These are phyloP conservation scores for Malus orientalis DNA, from an alignment of 306 rosid species.

Conservation along the genomic window DNA sequence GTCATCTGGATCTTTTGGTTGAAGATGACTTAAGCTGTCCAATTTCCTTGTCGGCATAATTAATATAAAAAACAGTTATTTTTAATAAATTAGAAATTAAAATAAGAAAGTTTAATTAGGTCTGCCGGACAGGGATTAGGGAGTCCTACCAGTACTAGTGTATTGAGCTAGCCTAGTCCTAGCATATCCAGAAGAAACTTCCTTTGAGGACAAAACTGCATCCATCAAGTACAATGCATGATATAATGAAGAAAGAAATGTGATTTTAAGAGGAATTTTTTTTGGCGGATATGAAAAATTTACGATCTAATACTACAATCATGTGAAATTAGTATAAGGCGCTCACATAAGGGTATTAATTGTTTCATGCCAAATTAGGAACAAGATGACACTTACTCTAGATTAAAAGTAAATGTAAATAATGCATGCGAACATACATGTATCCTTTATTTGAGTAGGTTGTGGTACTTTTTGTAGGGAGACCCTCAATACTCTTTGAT, in stretches of 20 bases:
- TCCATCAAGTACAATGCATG: background rate
- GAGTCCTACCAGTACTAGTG: background rate
- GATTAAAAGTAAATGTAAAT: too few species aligned
- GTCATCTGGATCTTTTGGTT: accelerated
- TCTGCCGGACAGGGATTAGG: background rate
- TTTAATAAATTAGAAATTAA: background rate
- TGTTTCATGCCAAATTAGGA: too few species aligned
- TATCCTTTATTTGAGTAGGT: background rate
- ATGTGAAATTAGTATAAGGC: accelerated
- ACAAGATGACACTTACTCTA: too few species aligned
- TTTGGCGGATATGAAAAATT: too few species aligned
- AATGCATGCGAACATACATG: too few species aligned
- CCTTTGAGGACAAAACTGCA: background rate
- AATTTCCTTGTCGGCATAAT: too few species aligned
- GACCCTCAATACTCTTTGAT: background rate
- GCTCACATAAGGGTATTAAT: too few species aligned
- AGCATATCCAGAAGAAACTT: background rate
- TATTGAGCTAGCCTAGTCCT: background rate
- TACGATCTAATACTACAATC: too few species aligned
- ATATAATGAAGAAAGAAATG: background rate
- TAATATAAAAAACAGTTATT: background rate
- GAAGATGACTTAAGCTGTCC: background rate
- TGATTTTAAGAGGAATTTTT: background rate
- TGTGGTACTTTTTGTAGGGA: background rate
- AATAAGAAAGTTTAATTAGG: background rate